Base-by-base conservation (phyloP, 257 asterid genomes). In the Marsdenia floribunda region DNA sequence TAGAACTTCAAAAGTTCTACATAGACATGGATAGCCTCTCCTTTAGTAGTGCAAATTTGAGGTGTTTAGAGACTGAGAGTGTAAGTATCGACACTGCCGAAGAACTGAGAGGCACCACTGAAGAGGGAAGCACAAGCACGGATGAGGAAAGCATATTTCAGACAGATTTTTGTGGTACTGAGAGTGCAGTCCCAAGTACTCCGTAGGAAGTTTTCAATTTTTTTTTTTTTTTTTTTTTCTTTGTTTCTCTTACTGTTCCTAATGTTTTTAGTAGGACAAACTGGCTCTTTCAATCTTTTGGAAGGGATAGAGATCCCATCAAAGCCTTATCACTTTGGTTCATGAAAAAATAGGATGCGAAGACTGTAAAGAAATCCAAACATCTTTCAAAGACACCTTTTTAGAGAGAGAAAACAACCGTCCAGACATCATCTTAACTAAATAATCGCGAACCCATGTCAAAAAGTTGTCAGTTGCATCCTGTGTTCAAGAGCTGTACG, bases 1-100 rank as follows among this genome's bases (percentile, higher is more conserved):
- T 87, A 42, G 91, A 91, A 70, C 86, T 91, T 52, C 85, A 90
- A 74, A 90, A 83, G 76, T 91, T 88, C 80, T 84, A 83, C 67
- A 76, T 91, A 33, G 89, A 88, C 68, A 73, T 85, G 70, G 89
- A 83, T 54, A 68, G 72, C 73, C 50, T 73, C 12, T 77, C 80
- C 64, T 79, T 85, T 49, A 72, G 79, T 11, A 90, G 95, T 80
- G 83, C 83, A 18, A 83, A 84, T 81, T 85, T 91, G 87, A 83
- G 91, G 82, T 86, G 93, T 74, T 86, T 90, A 40, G 96, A 84
- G 73, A 16, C 54, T 38, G 42, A 55, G n/a, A 63, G 63, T 35
- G 33, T 71, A 50, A 72, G 75, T 72, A 54, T 81, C 13, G 79
- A 84, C 22, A 61, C 55, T 8, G 77, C 79, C 15, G 54, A 15